These are phyloP conservation scores for Lasiodiplodia sp. DNA, from an alignment of 2,329 filamentous ascomycete species.

Conservation along the genomic window DNA sequence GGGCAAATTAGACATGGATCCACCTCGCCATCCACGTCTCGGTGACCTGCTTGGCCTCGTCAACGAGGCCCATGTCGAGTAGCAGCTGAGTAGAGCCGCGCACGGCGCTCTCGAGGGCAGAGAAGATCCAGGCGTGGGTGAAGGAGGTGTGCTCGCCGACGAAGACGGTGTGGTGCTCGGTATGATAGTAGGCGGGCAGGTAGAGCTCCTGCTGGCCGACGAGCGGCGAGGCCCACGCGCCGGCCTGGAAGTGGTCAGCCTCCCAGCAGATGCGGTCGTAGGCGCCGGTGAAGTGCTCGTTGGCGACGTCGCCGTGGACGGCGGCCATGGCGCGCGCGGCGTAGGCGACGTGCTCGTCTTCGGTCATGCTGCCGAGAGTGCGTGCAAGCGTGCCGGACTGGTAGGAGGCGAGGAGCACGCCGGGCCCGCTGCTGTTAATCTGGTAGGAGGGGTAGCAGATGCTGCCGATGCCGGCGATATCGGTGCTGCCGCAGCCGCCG, in stretches of 20 bases:
- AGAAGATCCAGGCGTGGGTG: slow-evolving; percentile 75
- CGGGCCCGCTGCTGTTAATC: slow-evolving; percentile 69
- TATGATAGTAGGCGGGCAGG: slow-evolving; percentile 75
- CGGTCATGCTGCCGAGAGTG: slow-evolving; percentile 58
- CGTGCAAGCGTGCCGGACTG: slow-evolving; percentile 54
- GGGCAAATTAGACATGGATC: slow-evolving; percentile 56
- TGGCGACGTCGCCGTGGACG: slow-evolving; percentile 68
- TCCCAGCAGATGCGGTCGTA: slow-evolving; percentile 73
- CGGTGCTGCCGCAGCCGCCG: slow-evolving; percentile 67
- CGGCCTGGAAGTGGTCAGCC: slow-evolving; percentile 66
- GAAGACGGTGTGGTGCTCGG: slow-evolving; percentile 73
- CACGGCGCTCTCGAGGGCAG: slow-evolving; percentile 71
- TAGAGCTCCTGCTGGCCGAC: slow-evolving; percentile 74
- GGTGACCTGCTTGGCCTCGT: slow-evolving; percentile 71
- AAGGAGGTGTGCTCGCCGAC: slow-evolving; percentile 72
- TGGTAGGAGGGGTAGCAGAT: slow-evolving; percentile 74
- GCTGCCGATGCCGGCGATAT: slow-evolving; percentile 67
- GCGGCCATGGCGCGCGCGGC: slow-evolving; percentile 71
- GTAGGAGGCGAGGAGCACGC: slow-evolving; percentile 69
- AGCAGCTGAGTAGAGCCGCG: slow-evolving; percentile 70
- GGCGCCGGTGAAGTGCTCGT: slow-evolving; percentile 69
- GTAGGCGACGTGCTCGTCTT: slow-evolving; percentile 68
- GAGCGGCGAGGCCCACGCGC: slow-evolving; percentile 67
- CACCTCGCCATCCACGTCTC: slow-evolving; percentile 74
- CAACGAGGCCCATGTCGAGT: slow-evolving; percentile 69